Evolutionary conservation across 495 filamentous ascomycete species (phyloP), one percentile per base, ranked within the genome.

Genomic region (Penicillium cataractarum): DNA sequence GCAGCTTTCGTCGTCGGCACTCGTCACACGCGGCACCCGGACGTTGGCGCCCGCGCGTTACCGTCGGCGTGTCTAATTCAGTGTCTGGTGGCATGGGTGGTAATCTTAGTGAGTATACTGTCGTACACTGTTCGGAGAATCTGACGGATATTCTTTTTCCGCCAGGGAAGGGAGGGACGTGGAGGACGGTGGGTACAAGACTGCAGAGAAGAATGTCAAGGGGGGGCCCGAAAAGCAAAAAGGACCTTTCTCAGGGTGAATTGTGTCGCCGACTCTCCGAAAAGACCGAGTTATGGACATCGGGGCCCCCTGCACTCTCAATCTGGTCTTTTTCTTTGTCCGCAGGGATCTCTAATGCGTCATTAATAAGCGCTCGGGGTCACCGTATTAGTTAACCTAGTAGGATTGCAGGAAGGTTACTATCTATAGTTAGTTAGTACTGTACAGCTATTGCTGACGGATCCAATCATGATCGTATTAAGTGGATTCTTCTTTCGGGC

Each of bases 1-100:
- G 74, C 8, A 77, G 69, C 57, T 82, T 82, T 1, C 76, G 71
- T 10, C 76, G 70, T 27, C 77, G 74, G 55, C 79, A 80, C 46
- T 81, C 76, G 39, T 81, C 78, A 60, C 78, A 83, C 2, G 64
- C 72, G 57, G 33, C 67, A 58, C 49, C 58, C 2, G 53, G 58
- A 19, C 33, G 53, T 29, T 58, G 60, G 9, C 27, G 49, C 2
- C 40, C 40, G 49, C 42, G 55, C 37, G 55, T 37, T 6, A 10
- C 40, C 24, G 39, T 10, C 12, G 46, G 1, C 6, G 24, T n/a
- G 12, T 55, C 55, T 48, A 27, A 9, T 32, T 48, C 39, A 6
- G 31, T 48, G 17, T 44, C 40, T 33, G 46, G 46, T 42, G 27
- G 26, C 55, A 39, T 31, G 0, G 29, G 13, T 19, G 12, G n/a